A percentile compares a stretch with the other conserved stretches of the same genome.
Conservation (phyloP, 805 yeast species). For the Grigorovia transvaalensis region DNA sequence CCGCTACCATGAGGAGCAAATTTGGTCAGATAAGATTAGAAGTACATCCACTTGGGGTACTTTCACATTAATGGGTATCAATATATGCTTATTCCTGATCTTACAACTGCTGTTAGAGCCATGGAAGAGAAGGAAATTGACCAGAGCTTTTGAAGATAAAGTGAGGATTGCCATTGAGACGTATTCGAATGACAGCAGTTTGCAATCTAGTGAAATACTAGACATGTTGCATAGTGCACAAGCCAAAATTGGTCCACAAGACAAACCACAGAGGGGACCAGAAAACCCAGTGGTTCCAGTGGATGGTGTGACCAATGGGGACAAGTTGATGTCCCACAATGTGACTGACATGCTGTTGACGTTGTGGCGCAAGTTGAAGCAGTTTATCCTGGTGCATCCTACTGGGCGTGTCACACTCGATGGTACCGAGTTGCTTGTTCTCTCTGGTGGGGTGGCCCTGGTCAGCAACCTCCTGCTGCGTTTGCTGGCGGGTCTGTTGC, state of each 20-base stretch:
- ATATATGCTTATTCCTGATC: slow-evolving; percentile 61
- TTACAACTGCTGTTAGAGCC: slow-evolving; percentile 91
- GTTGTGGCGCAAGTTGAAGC: neutral
- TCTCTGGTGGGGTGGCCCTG: neutral
- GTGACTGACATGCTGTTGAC: neutral
- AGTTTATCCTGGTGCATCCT: neutral
- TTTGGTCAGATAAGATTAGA: slow-evolving; percentile 95
- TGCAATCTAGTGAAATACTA: neutral
- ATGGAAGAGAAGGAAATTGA: slow-evolving; percentile 77
- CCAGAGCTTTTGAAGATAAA: slow-evolving; percentile 72
- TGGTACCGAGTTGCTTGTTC: neutral
- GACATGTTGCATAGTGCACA: neutral
- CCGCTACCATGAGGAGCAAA: slow-evolving; percentile 91
- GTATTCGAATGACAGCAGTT: slow-evolving; percentile 5
- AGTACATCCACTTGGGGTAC: slow-evolving; percentile 97
- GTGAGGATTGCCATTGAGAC: slow-evolving; percentile 47
- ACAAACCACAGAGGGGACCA: neutral
- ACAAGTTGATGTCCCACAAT: neutral
- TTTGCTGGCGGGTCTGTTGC: neutral
- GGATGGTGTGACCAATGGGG: neutral
- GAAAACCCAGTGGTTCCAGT: neutral
- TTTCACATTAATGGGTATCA: slow-evolving; percentile 76
- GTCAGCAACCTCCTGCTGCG: neutral
- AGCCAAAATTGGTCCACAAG: neutral
- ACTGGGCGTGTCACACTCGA: neutral